Conservation (phyloP, 208 protist species). For the Trypanosoma avium region DNA sequence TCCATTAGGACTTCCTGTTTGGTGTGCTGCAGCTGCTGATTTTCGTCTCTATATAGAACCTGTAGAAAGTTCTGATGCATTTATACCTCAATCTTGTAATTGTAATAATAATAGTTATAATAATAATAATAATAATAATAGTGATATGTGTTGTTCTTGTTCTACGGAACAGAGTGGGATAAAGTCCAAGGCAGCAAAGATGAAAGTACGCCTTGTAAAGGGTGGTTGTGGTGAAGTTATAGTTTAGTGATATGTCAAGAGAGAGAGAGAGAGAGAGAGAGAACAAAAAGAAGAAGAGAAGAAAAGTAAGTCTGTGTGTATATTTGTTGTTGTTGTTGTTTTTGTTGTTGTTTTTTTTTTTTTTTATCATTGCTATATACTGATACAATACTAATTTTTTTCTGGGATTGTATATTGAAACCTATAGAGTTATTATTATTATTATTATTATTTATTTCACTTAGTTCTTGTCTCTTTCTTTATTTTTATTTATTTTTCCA, state of each 20-base stretch:
- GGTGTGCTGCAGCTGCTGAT: conserved; percentile 23
- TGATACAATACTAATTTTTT: too few species aligned
- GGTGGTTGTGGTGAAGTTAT: conserved; percentile 7
- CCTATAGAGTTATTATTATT: too few species aligned
- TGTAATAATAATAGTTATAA: neutral
- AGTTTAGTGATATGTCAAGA: neutral
- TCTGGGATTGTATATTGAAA: too few species aligned
- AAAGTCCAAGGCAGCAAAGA: neutral
- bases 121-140: neutral
- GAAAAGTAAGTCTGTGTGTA: too few species aligned
- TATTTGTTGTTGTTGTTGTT: too few species aligned
- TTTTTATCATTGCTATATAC: too few species aligned
- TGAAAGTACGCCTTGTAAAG: conserved; percentile 16
- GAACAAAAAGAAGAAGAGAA: too few species aligned
- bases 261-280: neutral
- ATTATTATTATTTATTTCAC: too few species aligned
- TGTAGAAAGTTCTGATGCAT: neutral
- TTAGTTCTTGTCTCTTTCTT: too few species aligned
- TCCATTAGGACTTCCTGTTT: conserved; percentile 20
- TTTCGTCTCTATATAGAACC: conserved; percentile 25
- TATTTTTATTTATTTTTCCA: too few species aligned
- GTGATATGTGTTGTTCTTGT: neutral
- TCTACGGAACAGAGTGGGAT: neutral
- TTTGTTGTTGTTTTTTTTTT: too few species aligned
- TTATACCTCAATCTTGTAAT: too few species aligned